Base-by-base conservation (phyloP, 805 yeast genomes). In the Teunomyces lycoperdinae region DNA sequence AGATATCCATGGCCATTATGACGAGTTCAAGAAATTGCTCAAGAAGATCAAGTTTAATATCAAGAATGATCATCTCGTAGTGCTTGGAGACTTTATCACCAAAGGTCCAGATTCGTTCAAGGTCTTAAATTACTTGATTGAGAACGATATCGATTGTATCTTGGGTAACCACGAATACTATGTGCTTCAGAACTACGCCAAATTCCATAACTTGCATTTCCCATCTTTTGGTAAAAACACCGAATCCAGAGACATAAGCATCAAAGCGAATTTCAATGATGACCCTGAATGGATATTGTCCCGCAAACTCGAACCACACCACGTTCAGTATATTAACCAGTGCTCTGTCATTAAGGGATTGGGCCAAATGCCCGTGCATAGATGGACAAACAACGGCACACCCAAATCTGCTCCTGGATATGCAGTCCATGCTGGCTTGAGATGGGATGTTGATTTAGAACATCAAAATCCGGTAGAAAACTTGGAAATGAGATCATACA, bases 91-190 rank as follows among this genome's bases (percentile, higher is more conserved):
- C 61, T 88, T 90, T 63, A 72, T 88, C 13, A 76, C 89, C 44
- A 92, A 91, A 61, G 98, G 98, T 1, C 84, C 87, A 4, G 81
- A 86, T 49, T 86, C 96, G 1, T 52, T 79, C 10, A 79, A 77
- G 34, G 89, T 89, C 2, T 61, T 90, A 9, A 84, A 89, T 50
- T 84, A 49, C 48, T 60, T 66, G 46, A 58, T 84, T 30, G 70
- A 79, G 17, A 61, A 82, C 54, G 69, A 78, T 11, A 77, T 87
- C 11, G 82, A 80, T 46, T 90, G 96, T 61, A 81, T 91, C 2
- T 69, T 94, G 49, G 97, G 98, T 0, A 91, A 91, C 69, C 97
- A 92, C 64, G 98, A 91, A 65, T 74, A 84, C 51, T 83, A 82
- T 50, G 78, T 86, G 9, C 60, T 91, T 54, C 76, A 81, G 46